Percentiles rank a stretch among this genome's conserved stretches.
These are phyloP conservation scores for Xylaria multiplex DNA, from an alignment of 2,329 filamentous ascomycete species.

Conservation along the genomic window DNA sequence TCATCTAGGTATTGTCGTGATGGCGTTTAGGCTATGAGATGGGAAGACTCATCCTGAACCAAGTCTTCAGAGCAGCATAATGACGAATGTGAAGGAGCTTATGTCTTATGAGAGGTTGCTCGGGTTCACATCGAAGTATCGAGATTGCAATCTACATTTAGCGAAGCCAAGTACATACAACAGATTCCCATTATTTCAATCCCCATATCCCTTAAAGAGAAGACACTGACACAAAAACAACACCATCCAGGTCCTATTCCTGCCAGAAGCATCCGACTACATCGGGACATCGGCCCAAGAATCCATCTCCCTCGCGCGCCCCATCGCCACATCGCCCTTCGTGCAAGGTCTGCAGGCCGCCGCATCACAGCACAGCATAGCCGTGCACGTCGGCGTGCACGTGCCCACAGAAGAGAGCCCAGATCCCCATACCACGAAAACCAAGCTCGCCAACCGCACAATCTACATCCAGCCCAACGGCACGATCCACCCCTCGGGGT, in stretches of 20 bases:
- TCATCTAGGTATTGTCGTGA: neutral
- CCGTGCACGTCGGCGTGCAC: constrained; percentile 89
- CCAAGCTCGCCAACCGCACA: constrained; percentile 62
- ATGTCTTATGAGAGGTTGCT: neutral
- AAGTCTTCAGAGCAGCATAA: neutral
- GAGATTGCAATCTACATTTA: neutral
- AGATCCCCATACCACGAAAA: constrained; percentile 16
- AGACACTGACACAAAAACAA: constrained; percentile 20
- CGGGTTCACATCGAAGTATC: too few species aligned
- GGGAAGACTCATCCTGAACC: neutral
- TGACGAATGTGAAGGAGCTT: neutral
- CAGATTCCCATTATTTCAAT: neutral
- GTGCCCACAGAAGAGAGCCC: constrained; percentile 59
- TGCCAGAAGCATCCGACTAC: constrained; percentile 93
- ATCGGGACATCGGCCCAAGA: constrained; percentile 76
- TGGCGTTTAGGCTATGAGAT: neutral
- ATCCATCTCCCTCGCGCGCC: constrained; percentile 74
- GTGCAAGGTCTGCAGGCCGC: constrained; percentile 77
- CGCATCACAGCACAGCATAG: constrained; percentile 70
- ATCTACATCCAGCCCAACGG: constrained; percentile 62
- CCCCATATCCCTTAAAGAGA: neutral
- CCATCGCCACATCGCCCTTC: constrained; percentile 75
- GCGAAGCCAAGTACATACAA: neutral
- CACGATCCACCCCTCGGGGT: constrained; percentile 52
- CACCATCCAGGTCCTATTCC: constrained; percentile 74